Base-by-base conservation (phyloP, 1,284 basidiomycete genomes). In the Trametes hirsuta region DNA sequence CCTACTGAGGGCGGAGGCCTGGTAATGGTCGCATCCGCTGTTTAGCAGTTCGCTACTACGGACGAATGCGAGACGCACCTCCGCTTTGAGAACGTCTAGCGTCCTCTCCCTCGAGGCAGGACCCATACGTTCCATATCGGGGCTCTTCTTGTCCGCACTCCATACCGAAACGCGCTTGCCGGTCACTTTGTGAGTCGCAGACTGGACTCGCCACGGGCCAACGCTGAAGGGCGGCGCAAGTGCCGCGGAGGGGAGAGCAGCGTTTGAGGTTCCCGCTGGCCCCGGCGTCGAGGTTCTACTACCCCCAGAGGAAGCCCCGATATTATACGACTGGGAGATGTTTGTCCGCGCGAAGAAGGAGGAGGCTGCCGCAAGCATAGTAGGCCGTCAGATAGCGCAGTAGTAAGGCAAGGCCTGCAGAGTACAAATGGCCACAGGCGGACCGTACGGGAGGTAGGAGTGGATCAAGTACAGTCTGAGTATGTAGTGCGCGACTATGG, bases 271-370 rank as follows among this genome's bases (percentile, higher is more conserved):
- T 41, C 76, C 78, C 14, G 78, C 74, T n/a, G 82, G 81, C 3
- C 79, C 78, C 15, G 90, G 89, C 6, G 89, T 88, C 6, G 85
- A 76, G 14, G 88, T 81, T 61, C 88, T 81, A 69, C 84, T 87
- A 37, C 55, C 55, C 6, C 30, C 64, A 37, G 70, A 69, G 40
- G 77, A 74, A 15, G 80, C 68, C 1, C 84, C 85, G 63, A 94
- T 84, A 65, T 83, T 89, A 73, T 96, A 97, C 12, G 87, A 90
- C 71, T 94, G 89, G 9, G 91, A 89, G 55, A 96, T 92, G 50
- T 90, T 89, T 4, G 94, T 91, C 47, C 95, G 86, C 47, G 86
- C 84, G 72, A 97, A 95, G 74, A 97, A 93, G 11, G 93, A 95
- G 6, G 91, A 90, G 14, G 95, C 95, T 34, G 91, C 95, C 12